Percentiles rank a stretch among this genome's conserved stretches.
Conservation (phyloP, 306 rosid genomes). For the Hippophae rhamnoides region DNA sequence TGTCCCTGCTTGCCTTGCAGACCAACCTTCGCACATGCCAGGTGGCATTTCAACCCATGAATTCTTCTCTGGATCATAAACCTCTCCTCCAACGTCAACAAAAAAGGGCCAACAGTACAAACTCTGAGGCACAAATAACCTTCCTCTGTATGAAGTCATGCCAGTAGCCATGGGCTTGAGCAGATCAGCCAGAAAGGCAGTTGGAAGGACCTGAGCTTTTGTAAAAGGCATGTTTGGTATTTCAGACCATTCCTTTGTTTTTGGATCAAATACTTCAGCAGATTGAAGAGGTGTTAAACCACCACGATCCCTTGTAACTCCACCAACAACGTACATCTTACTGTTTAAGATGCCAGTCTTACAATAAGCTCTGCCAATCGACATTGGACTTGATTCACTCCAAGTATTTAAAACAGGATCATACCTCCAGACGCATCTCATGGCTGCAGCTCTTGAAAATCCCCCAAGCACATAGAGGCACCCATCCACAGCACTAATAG, state of each 20-base stretch:
- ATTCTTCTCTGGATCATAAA: conserved; percentile 74
- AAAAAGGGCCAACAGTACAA: conserved; percentile 87
- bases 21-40: conserved; percentile 99
- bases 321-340: conserved; percentile 92
- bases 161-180: conserved; percentile 91
- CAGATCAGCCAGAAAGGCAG: conserved; percentile 73
- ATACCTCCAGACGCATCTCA: conserved; percentile 73
- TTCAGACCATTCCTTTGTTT: conserved; percentile 53
- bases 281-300: conserved; percentile 85
- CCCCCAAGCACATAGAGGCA: conserved; percentile 94
- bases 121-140: conserved; percentile 81
- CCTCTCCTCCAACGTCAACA: conserved; percentile 93
- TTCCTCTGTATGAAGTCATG: conserved; percentile 78
- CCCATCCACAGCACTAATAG: conserved; percentile 74
- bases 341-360: conserved; percentile 79
- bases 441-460: conserved; percentile 64
- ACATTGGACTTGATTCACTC: conserved; percentile 68
- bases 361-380: conserved; percentile 75
- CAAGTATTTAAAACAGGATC: conserved; percentile 59
- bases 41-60: conserved; percentile 83
- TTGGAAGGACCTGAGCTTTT: conserved; percentile 67
- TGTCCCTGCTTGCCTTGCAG: conserved; percentile 81
- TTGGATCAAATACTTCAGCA: conserved; percentile 87
- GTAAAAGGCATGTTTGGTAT: conserved; percentile 88
- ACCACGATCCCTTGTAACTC: conserved; percentile 74